These are phyloP conservation scores for Schizonepeta tenuifolia DNA, from an alignment of 257 asterid genomes.

Conservation along the genomic window DNA sequence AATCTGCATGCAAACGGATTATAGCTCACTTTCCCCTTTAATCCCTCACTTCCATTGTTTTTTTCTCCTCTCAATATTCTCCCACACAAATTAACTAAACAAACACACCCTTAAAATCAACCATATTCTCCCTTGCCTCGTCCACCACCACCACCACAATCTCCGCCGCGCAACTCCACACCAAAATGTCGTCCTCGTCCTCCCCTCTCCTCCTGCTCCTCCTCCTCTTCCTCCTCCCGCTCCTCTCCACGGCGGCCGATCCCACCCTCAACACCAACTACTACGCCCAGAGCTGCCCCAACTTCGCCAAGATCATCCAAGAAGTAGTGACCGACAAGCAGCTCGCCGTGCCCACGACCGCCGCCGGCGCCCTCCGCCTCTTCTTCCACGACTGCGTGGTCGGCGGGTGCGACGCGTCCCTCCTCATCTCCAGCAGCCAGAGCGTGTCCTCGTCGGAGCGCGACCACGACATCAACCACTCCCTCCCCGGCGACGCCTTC, in stretches of 20 bases:
- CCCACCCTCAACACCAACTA: constrained; percentile 52
- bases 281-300: constrained; percentile 72
- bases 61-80: background rate
- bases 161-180: background rate
- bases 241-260: constrained; percentile 25
- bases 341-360: constrained; percentile 68
- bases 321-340: constrained; percentile 66
- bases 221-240: constrained; percentile 40
- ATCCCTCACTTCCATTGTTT: constrained; percentile 36
- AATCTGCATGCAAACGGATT: constrained; percentile 15
- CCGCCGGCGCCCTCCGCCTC: constrained; percentile 84
- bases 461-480: constrained; percentile 61
- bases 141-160: constrained; percentile 34
- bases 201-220: constrained; percentile 24
- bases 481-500: constrained; percentile 90
- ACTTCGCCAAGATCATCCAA: constrained; percentile 53
- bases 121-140: background rate
- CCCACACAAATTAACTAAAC: background rate
- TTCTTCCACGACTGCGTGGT: constrained; percentile 94
- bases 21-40: constrained; percentile 27
- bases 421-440: constrained; percentile 63
- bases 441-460: constrained; percentile 53
- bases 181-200: constrained; percentile 45
- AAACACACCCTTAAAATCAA: constrained; percentile 5
- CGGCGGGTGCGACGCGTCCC: constrained; percentile 89